A percentile compares a stretch with the other conserved stretches of the same genome.
Evolutionary conservation across 2,329 filamentous ascomycete species (phyloP).

Genomic region (Diaporthe capsici): DNA sequence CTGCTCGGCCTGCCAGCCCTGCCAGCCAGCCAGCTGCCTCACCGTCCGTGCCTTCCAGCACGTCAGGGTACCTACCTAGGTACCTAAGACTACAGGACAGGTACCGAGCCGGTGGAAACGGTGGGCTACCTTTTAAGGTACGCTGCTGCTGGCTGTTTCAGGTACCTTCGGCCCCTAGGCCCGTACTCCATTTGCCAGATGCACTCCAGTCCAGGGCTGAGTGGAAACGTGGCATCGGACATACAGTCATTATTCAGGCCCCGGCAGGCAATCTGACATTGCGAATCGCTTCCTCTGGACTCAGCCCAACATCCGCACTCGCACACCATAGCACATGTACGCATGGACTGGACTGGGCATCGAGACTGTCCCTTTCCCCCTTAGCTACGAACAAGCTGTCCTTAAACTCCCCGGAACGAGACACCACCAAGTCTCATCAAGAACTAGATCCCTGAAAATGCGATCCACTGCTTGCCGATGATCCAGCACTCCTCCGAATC

Average conservation of each 20-base stretch:
- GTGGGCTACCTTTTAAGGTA: not conserved
- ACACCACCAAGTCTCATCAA: not conserved
- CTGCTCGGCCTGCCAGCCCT: not conserved
- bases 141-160: conserved; percentile 11
- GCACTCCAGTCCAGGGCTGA: conserved; percentile 22
- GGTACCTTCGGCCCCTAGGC: conserved; percentile 7
- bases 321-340: not conserved
- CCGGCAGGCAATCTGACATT: conserved; percentile 31
- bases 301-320: not conserved
- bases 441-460: not conserved
- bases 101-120: conserved; percentile 16
- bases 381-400: not conserved
- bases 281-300: conserved; percentile 21
- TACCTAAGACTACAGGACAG: not conserved
- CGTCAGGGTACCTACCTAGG: not conserved
- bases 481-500: conserved; percentile 24
- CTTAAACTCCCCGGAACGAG: not conserved
- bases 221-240: conserved; percentile 33
- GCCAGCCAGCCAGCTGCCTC: not conserved
- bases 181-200: conserved; percentile 21
- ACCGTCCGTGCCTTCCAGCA: conserved; percentile 20
- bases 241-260: conserved; percentile 8
- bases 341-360: not conserved
- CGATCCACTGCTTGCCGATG: conserved; percentile 26
- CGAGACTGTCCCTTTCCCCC: not conserved